phyloP scores from a whole-genome alignment of 2,329 filamentous ascomycete genomes.

The Cladophialophora bantiana region DNA sequence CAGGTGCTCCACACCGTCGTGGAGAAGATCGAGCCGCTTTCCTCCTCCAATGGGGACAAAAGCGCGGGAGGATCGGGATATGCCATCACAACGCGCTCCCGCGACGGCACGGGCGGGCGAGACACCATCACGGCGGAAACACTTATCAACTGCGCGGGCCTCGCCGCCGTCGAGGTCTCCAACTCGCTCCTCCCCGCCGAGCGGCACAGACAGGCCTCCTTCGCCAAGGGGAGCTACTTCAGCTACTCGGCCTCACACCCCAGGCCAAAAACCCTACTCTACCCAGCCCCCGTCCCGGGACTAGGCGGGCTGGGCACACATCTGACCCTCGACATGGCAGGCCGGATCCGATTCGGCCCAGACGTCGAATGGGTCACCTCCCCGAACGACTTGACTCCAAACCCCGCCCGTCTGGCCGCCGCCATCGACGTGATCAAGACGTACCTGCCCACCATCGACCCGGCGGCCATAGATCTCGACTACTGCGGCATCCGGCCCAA shows the following conservation, averaged over 20 bases:
- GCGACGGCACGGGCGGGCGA: constrained; percentile 43
- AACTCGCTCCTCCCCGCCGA: constrained; percentile 77
- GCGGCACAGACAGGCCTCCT: constrained; percentile 70
- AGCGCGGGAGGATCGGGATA: constrained; percentile 54
- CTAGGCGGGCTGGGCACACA: constrained; percentile 91
- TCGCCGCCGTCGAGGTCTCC: constrained; percentile 75
- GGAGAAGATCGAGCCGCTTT: constrained; percentile 61
- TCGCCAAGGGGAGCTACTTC: constrained; percentile 96
- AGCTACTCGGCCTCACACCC: constrained; percentile 74
- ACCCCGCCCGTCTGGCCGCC: constrained; percentile 65
- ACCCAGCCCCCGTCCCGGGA: constrained; percentile 84
- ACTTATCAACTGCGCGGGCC: constrained; percentile 84
- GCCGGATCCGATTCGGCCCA: constrained; percentile 87
- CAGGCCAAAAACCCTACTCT: constrained; percentile 75
- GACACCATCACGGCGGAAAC: constrained; percentile 73
- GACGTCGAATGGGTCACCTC: constrained; percentile 92
- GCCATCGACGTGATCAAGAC: constrained; percentile 77
- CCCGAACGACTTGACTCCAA: constrained; percentile 73
- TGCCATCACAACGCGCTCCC: constrained; percentile 64
- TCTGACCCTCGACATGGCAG: constrained; percentile 85
- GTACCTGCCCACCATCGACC: constrained; percentile 79
- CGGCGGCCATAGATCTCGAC: constrained; percentile 72
- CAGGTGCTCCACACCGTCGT: constrained; percentile 74
- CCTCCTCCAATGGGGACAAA: constrained; percentile 50
- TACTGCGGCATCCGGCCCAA: constrained; percentile 95